A percentile compares a stretch with the other conserved stretches of the same genome.
These are phyloP conservation scores for Salvia splendens DNA, from an alignment of 257 asterid genomes.

Conservation along the genomic window DNA sequence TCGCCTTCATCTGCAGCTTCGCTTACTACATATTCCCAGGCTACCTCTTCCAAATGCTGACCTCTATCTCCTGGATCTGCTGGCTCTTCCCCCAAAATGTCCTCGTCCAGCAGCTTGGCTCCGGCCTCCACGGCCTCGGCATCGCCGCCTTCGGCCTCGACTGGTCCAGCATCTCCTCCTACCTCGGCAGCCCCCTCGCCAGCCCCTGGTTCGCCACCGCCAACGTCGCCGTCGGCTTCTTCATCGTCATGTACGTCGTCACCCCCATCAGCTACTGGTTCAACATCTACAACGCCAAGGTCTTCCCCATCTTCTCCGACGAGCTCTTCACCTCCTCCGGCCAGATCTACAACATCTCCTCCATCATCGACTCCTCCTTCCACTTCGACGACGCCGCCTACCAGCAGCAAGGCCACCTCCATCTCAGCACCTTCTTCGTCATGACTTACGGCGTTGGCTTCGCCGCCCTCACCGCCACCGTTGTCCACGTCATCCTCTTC, in stretches of 20 bases:
- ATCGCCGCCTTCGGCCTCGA: conserved; percentile 80
- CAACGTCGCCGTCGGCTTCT: conserved; percentile 78
- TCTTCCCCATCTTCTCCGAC: conserved; percentile 74
- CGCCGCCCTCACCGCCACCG: conserved; percentile 88
- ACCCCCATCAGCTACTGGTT: conserved; percentile 82
- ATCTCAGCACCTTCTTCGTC: conserved; percentile 81
- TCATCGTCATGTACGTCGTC: conserved; percentile 70
- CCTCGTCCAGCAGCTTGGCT: conserved; percentile 82
- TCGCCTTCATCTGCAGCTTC: conserved; percentile 83
- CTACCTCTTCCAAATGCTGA: conserved; percentile 73
- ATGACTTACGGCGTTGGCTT: conserved; percentile 86
- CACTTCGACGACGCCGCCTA: conserved; percentile 70
- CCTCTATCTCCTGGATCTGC: conserved; percentile 91
- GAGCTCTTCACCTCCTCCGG: conserved; percentile 63
- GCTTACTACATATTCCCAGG: conserved; percentile 90
- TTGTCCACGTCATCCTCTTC: conserved; percentile 72
- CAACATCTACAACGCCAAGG: conserved; percentile 65
- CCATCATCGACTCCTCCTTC: conserved; percentile 65
- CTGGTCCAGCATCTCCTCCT: conserved; percentile 80
- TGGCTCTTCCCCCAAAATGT: conserved; percentile 75
- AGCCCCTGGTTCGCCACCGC: conserved; percentile 99
- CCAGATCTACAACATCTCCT: conserved; percentile 63
- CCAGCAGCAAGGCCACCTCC: conserved; percentile 61
- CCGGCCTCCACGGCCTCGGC: conserved; percentile 81
- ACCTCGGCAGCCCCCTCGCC: conserved; percentile 92